A percentile compares a stretch with the other conserved stretches of the same genome.
phyloP scores from a whole-genome alignment of 75 land plant species.

The Pinus taeda region DNA sequence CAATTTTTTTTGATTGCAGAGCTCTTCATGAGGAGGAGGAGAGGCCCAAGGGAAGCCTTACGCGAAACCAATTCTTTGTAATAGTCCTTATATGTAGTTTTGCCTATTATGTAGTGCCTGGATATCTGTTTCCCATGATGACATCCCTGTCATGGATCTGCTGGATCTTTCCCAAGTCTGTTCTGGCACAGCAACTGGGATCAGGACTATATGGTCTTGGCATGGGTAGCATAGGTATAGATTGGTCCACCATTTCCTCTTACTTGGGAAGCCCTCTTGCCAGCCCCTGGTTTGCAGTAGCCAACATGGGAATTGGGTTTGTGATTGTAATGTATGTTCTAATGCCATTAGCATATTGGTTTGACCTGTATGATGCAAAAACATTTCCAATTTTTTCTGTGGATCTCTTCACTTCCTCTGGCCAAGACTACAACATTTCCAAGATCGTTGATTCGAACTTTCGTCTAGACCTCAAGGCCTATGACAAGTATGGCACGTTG shows the following conservation, averaged over 20 bases:
- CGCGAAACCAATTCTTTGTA: conserved; percentile 26
- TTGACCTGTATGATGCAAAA: conserved; percentile 25
- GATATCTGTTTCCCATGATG: conserved; percentile 25
- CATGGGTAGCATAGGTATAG: conserved; percentile 26
- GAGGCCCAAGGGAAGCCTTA: conserved; percentile 11
- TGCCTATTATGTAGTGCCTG: conserved; percentile 29
- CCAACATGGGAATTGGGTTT: conserved; percentile 23
- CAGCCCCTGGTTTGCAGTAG: conserved; percentile 31
- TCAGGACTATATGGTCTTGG: conserved; percentile 35
- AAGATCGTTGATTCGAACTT: conserved; percentile 12
- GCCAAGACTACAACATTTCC: conserved; percentile 16
- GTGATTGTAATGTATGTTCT: conserved; percentile 20
- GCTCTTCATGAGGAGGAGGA: conserved; percentile 29
- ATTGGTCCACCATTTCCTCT: conserved; percentile 28
- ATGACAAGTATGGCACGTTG: conserved; percentile 9
- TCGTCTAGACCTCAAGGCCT: conserved; percentile 12
- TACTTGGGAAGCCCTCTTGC: conserved; percentile 34
- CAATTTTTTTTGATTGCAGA: conserved; percentile 6
- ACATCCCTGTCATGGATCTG: conserved; percentile 37
- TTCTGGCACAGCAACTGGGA: conserved; percentile 29
- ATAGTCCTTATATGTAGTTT: conserved; percentile 24
- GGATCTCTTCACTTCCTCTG: conserved; percentile 18
- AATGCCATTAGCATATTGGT: conserved; percentile 19
- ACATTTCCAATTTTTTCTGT: conserved; percentile 30
- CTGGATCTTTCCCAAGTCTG: conserved; percentile 32